Conservation (phyloP, 1,139 yeast genomes). For the Geotrichum citri-aurantii region DNA sequence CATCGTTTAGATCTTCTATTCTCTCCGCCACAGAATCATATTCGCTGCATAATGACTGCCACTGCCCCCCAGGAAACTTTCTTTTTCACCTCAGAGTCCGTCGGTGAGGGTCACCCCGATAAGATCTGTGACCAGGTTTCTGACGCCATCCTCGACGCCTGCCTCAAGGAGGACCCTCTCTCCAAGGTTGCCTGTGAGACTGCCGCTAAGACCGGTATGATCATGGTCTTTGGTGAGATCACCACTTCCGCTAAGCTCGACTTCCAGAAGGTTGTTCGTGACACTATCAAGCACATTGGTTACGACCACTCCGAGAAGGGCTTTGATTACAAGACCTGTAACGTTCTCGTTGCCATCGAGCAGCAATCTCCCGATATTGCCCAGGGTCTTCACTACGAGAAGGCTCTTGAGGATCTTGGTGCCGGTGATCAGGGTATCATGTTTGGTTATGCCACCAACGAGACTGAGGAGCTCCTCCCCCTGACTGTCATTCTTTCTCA, state of each 20-base stretch:
- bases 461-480: conserved; percentile 96
- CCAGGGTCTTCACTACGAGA: conserved; percentile 96
- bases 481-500: conserved; percentile 91
- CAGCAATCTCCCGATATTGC: conserved; percentile 99
- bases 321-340: conserved; percentile 98
- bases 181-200: conserved; percentile 99
- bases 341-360: conserved; percentile 97
- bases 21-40: conserved; percentile 10
- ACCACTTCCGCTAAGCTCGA: conserved; percentile 94
- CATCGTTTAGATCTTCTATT: background rate
- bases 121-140: conserved; percentile 99
- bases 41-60: conserved; percentile 27
- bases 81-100: conserved; percentile 90
- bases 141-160: conserved; percentile 97
- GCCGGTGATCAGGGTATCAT: conserved; percentile 99
- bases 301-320: conserved; percentile 96
- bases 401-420: conserved; percentile 95
- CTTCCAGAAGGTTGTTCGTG: conserved; percentile 96
- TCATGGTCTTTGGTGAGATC: conserved; percentile 98
- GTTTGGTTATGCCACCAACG: conserved; percentile 99
- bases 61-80: conserved; percentile 42
- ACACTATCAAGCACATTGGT: conserved; percentile 97
- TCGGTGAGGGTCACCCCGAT: conserved; percentile 99
- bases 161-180: conserved; percentile 90
- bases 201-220: conserved; percentile 98